These are phyloP conservation scores for Proliferodiscus dingleyae DNA, from an alignment of 2,329 filamentous ascomycete genomes.

Conservation along the genomic window DNA sequence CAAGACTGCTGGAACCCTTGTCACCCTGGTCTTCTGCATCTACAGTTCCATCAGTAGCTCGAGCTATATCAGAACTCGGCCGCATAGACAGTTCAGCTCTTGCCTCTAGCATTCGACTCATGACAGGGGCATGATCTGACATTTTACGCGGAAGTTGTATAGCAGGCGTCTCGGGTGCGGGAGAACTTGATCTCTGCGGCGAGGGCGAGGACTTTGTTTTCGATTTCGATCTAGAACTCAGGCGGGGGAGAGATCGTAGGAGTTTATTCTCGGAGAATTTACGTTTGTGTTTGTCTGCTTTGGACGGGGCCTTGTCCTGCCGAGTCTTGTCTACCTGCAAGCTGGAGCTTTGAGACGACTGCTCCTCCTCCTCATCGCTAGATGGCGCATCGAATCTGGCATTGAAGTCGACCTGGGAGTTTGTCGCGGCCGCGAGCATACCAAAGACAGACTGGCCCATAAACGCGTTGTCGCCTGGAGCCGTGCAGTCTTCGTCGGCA, in stretches of 20 bases:
- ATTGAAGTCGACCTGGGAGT: slow-evolving; percentile 77
- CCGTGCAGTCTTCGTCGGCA: slow-evolving; percentile 55
- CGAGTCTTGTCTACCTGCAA: slow-evolving; percentile 20
- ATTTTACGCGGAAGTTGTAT: slow-evolving; percentile 32
- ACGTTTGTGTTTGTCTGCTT: slow-evolving; percentile 46
- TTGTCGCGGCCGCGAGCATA: slow-evolving; percentile 75
- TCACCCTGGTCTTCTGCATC: slow-evolving; percentile 28
- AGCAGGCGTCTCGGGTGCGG: slow-evolving; percentile 18
- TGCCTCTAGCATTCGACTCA: slow-evolving; percentile 74
- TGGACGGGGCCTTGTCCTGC: slow-evolving; percentile 28
- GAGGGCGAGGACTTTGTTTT: slow-evolving; percentile 37
- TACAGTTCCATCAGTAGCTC: slow-evolving; percentile 21
- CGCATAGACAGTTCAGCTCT: slow-evolving; percentile 57
- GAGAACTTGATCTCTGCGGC: slow-evolving; percentile 22
- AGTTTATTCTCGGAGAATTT: slow-evolving; percentile 62
- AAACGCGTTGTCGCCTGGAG: slow-evolving; percentile 41
- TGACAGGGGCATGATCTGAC: slow-evolving; percentile 59
- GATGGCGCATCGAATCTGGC: slow-evolving; percentile 73
- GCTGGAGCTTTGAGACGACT: slow-evolving; percentile 18
- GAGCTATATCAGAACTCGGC: slow-evolving; percentile 50
- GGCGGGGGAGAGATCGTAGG: slow-evolving; percentile 58
- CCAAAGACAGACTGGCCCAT: slow-evolving; percentile 96
- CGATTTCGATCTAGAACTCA: slow-evolving; percentile 36
- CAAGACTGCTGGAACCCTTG: slow-evolving; percentile 53
- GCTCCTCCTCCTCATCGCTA: slow-evolving; percentile 59